Conservation (phyloP, 2,329 filamentous ascomycete species). For the Camptophora hylomeconis region DNA sequence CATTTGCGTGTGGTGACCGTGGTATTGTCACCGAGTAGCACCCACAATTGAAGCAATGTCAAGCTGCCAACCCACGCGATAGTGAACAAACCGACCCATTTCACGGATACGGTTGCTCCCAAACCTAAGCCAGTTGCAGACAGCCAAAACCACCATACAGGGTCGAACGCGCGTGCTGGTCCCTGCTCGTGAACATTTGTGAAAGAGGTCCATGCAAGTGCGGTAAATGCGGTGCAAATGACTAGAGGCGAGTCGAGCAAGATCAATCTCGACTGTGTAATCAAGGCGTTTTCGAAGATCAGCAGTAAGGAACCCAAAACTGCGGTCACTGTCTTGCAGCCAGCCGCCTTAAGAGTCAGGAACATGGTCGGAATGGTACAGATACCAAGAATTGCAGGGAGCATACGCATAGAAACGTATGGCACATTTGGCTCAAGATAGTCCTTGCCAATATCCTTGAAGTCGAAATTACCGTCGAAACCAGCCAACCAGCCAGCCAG, state of each 20-base stretch:
- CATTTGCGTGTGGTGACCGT: conserved; percentile 76
- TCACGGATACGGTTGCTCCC: conserved; percentile 85
- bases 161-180: conserved; percentile 71
- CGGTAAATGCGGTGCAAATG: conserved; percentile 84
- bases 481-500: conserved; percentile 89
- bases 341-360: conserved; percentile 78
- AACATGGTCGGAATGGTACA: conserved; percentile 86
- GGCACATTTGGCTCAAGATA: conserved; percentile 90
- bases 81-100: conserved; percentile 98
- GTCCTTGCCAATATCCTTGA: conserved; percentile 99
- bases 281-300: conserved; percentile 91
- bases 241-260: conserved; percentile 91
- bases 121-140: conserved; percentile 72
- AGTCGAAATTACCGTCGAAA: conserved; percentile 92
- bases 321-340: conserved; percentile 77
- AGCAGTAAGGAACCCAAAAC: conserved; percentile 72
- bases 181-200: conserved; percentile 95
- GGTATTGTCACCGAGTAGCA: conserved; percentile 77
- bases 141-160: conserved; percentile 98
- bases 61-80: conserved; percentile 94
- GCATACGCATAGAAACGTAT: conserved; percentile 93
- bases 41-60: conserved; percentile 87
- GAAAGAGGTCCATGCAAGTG: conserved; percentile 80
- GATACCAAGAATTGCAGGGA: conserved; percentile 81
- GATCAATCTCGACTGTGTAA: conserved; percentile 90